A percentile compares a stretch with the other conserved stretches of the same genome.
Evolutionary conservation across 2,329 filamentous ascomycete species (phyloP).

Genomic region (Chrysoporthe puriensis): DNA sequence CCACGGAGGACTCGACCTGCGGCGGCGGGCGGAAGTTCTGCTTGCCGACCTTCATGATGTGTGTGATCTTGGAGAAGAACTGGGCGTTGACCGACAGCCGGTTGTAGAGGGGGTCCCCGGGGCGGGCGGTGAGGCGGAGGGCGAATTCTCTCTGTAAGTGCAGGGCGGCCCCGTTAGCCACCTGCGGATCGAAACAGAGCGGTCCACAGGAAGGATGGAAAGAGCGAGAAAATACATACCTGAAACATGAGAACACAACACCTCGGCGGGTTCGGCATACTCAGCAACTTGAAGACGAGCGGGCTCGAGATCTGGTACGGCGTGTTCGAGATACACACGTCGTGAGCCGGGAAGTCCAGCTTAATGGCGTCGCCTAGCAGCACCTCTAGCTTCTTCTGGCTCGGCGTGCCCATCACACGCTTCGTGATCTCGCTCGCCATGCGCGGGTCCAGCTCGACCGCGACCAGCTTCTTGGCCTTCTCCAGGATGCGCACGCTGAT

Average conservation of each 20-base stretch:
- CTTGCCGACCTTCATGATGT: slow-evolving; percentile 90
- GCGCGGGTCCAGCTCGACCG: slow-evolving; percentile 84
- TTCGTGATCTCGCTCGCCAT: slow-evolving; percentile 60
- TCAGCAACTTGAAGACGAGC: slow-evolving; percentile 84
- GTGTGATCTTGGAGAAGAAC: slow-evolving; percentile 72
- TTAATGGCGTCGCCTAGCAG: slow-evolving; percentile 94
- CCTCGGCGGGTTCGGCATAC: slow-evolving; percentile 78
- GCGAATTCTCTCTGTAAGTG: slow-evolving; percentile 98
- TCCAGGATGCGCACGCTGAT: slow-evolving; percentile 86
- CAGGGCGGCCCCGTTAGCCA: not conserved
- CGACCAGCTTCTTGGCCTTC: slow-evolving; percentile 78
- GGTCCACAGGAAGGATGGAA: too few relatives aligned
- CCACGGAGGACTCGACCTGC: slow-evolving; percentile 87
- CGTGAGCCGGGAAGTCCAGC: slow-evolving; percentile 70
- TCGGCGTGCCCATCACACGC: slow-evolving; percentile 86
- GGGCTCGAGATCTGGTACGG: slow-evolving; percentile 72
- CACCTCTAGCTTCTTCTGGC: slow-evolving; percentile 83
- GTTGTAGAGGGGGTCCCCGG: slow-evolving; percentile 87
- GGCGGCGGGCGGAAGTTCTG: slow-evolving; percentile 97
- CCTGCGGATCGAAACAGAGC: not conserved
- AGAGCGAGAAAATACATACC: slow-evolving; percentile 39
- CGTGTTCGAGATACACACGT: slow-evolving; percentile 82
- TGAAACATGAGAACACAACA: slow-evolving; percentile 94
- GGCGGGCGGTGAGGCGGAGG: slow-evolving; percentile 83
- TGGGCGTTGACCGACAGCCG: slow-evolving; percentile 92